Evolutionary conservation across 208 protist genomes (phyloP), one percentile per base, ranked within the genome.

Genomic region (Trypanosoma vivax): DNA sequence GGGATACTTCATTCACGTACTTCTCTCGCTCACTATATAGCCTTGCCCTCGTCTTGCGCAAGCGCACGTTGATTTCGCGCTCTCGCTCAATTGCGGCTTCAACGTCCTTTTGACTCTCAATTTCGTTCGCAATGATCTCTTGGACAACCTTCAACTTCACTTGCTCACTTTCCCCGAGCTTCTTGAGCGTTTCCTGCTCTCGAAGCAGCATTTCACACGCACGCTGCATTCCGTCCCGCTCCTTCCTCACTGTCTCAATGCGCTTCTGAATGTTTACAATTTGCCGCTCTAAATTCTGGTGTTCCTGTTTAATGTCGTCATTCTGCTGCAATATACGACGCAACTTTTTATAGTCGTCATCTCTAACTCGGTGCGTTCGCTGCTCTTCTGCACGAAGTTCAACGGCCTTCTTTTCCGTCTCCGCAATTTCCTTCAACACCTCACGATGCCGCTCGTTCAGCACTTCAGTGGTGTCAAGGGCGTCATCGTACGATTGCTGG

Each of bases 1-100:
- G 90, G 5, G 89, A 86, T 14, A 92, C 77, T 57, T 97, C 83
- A 2, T 60, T 39, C 13, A 82, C 68, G 61, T 87, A 97, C 52
- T 86, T 84, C 34, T 97, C 88, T 7, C 90, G 65, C 25, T 97
- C 90, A 54, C 94, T 90, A 67, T 98, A 93, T 3, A 98, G 72
- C 6, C 66, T 58, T 42, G 81, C 76, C 28, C 94, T 75, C 24
- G 66, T 63, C 48, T 67, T 52, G 35, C 70, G 61, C 34, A 92
- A 69, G 5, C 70, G 70, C 5, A 56, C 37, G 18, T 39, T 46
- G 60, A 82, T 80, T 42, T 96, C 86, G 2, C 60, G 64, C 35
- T 92, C 77, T 31, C 88, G 65, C 50, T 89, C 94, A 59, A 98
- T 82, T 7, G 96, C 68, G 24, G 97, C 88, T 25, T 83, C 71